Evolutionary conservation across 495 filamentous ascomycete species (phyloP), one percentile per base, ranked within the genome.

Genomic region (Hypoxylon cercidicola): DNA sequence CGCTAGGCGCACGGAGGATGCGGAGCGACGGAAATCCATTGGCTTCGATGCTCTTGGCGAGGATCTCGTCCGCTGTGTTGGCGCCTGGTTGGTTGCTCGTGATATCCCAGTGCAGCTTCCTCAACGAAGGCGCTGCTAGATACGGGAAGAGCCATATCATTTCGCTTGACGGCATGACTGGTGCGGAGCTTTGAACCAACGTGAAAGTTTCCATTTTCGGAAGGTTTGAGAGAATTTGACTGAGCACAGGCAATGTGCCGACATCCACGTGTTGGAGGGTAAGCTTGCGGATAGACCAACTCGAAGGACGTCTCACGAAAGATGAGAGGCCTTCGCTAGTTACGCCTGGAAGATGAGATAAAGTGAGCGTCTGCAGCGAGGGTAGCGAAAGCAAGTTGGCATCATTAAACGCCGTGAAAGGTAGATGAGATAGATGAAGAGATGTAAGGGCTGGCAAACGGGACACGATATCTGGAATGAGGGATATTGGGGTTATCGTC

Each of bases 91-190:
- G 72, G 12, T 79, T 70, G 56, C 78, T 76, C 0, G 89, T 84
- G 21, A 93, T 84, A 68, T 96, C 91, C 93, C 93, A 95, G 75
- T 95, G 91, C 12, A 95, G 77, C 51, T 85, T 86, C 56, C 85
- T 77, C 0, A 96, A 82, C 16, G 81, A 85, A 0, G 76, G 72
- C 0, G 88, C 93, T 1, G 88, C 88, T 5, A 97, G 79, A 56
- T 92, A 86, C 0, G 89, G 90, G 60, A 82, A 81, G 16, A 86
- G 75, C 75, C 88, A 88, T 35, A 90, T 81, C 48, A 89, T 85
- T 19, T 81, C 78, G 46, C 87, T 87, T 3, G 75, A 68, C 0
- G 87, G 82, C 57, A 92, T 78, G 3, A 79, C 78, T 0, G 89
- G 90, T 2, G 84, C 83, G 41, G 77, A 80, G 4, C 84, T 78